Conservation (phyloP, 2,329 filamentous ascomycete genomes). For the Coniochaeta ligniaria region DNA sequence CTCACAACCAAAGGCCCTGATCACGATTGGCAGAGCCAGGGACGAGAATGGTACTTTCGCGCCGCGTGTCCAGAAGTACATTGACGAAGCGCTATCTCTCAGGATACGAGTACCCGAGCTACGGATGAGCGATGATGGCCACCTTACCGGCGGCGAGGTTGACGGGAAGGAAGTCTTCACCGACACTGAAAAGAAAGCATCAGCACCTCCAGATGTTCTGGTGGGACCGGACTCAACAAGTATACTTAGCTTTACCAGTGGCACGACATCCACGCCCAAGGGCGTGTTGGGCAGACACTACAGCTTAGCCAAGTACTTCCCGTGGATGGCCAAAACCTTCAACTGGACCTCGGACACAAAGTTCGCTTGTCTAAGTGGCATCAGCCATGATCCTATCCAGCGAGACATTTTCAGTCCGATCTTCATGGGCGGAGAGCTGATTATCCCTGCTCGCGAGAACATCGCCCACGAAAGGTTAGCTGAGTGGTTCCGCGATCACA, state of each 20-base stretch:
- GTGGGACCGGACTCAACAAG: slow-evolving; percentile 82
- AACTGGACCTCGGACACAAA: slow-evolving; percentile 61
- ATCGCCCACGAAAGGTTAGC: slow-evolving; percentile 81
- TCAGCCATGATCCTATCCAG: slow-evolving; percentile 68
- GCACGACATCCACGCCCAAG: slow-evolving; percentile 22
- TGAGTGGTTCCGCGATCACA: slow-evolving; percentile 77
- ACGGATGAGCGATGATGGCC: slow-evolving; percentile 63
- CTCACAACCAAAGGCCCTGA: slow-evolving; percentile 60
- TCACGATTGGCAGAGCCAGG: slow-evolving; percentile 65
- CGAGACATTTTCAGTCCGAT: slow-evolving; percentile 84
- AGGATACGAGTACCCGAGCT: slow-evolving; percentile 70
- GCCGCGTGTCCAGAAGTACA: slow-evolving; percentile 50
- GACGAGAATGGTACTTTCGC: slow-evolving; percentile 54
- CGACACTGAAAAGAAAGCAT: background rate
- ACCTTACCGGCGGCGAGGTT: slow-evolving; percentile 59
- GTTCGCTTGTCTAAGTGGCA: slow-evolving; percentile 77
- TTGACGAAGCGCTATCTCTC: slow-evolving; percentile 64
- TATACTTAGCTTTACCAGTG: slow-evolving; percentile 68
- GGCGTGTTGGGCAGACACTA: slow-evolving; percentile 85
- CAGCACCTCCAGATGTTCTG: slow-evolving; percentile 43
- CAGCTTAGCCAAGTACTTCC: slow-evolving; percentile 77
- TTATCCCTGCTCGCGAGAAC: slow-evolving; percentile 74
- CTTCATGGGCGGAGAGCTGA: slow-evolving; percentile 72
- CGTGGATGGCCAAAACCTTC: slow-evolving; percentile 88
- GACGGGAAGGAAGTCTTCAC: slow-evolving; percentile 61